Evolutionary conservation across 2,329 filamentous ascomycete species (phyloP).

Genomic region (Ceratocystis alfenasii): DNA sequence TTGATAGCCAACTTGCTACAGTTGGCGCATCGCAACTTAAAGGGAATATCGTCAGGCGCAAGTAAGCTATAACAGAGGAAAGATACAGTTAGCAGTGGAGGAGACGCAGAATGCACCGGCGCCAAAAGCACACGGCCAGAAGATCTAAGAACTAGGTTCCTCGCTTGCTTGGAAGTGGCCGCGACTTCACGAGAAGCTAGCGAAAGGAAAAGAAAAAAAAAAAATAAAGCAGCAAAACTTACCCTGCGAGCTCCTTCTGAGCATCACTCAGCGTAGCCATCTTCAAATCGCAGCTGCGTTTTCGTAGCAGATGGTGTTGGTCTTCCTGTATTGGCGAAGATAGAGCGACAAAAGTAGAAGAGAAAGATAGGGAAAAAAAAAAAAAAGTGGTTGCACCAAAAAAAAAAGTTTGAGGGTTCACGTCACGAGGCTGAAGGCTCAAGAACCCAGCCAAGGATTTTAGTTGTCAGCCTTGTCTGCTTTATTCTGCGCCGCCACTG

Average conservation of each 20-base stretch:
- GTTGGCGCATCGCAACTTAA: slow-evolving; percentile 86
- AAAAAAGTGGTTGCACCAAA: background rate
- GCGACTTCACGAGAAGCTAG: background rate
- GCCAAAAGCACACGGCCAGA: background rate
- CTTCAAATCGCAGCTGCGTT: background rate
- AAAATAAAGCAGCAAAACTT: slow-evolving; percentile 23
- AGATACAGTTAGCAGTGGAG: slow-evolving; percentile 19
- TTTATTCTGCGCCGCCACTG: background rate
- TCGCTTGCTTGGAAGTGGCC: background rate
- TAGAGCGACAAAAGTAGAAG: background rate
- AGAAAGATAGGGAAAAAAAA: slow-evolving; percentile 17
- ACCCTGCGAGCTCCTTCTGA: slow-evolving; percentile 50
- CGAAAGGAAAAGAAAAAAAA: background rate
- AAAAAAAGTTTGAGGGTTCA: slow-evolving; percentile 15
- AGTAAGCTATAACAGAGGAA: slow-evolving; percentile 47
- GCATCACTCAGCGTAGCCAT: slow-evolving; percentile 34
- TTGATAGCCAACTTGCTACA: slow-evolving; percentile 87
- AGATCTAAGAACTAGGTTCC: too few relatives aligned
- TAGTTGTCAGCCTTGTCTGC: slow-evolving; percentile 17
- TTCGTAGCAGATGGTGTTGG: background rate
- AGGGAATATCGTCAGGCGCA: slow-evolving; percentile 75
- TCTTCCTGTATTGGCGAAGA: background rate
- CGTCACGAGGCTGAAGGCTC: slow-evolving; percentile 21
- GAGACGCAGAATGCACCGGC: background rate
- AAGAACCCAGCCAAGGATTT: background rate